Percentiles rank a stretch among this genome's conserved stretches.
Evolutionary conservation across 176 grass and related monocot species (phyloP).

Genomic region (Musa acuminata): DNA sequence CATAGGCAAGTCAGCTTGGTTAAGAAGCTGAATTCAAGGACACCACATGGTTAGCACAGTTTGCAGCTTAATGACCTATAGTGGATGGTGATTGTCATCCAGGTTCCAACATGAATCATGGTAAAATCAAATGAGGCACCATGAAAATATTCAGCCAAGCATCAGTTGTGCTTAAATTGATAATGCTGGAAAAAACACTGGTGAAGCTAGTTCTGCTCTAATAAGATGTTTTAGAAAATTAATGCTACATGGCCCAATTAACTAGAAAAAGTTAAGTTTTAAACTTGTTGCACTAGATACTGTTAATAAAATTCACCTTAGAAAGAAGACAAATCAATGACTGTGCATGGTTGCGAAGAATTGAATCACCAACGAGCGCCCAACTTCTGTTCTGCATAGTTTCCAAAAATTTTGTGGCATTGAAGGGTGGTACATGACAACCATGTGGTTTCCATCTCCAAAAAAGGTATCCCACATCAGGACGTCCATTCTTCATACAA

Average conservation of each 20-base stretch:
- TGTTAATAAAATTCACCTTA: not conserved
- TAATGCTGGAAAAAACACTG: not conserved
- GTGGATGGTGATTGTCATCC: too few relatives aligned
- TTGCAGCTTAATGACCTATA: too few relatives aligned
- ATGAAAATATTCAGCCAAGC: too few relatives aligned
- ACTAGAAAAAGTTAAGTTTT: not conserved
- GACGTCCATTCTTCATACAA: conserved; percentile 15
- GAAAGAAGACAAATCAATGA: conserved; percentile 13
- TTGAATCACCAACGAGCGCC: conserved; percentile 8
- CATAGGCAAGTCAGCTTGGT: too few relatives aligned
- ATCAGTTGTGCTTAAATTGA: too few relatives aligned
- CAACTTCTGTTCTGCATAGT: conserved; percentile 1
- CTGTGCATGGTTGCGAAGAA: conserved; percentile 14
- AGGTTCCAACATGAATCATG: too few relatives aligned
- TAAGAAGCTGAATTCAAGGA: too few relatives aligned
- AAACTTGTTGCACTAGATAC: not conserved
- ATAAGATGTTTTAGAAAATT: not conserved
- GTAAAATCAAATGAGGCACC: too few relatives aligned
- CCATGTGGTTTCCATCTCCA: conserved; percentile 15
- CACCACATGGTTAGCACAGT: too few relatives aligned
- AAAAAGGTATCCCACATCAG: not conserved
- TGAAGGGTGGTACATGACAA: conserved; percentile 8
- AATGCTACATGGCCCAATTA: not conserved
- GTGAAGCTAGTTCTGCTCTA: not conserved
- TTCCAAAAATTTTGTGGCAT: not conserved